Base-by-base conservation (phyloP, 106 monocot species). In the Iris macrosiphon region DNA sequence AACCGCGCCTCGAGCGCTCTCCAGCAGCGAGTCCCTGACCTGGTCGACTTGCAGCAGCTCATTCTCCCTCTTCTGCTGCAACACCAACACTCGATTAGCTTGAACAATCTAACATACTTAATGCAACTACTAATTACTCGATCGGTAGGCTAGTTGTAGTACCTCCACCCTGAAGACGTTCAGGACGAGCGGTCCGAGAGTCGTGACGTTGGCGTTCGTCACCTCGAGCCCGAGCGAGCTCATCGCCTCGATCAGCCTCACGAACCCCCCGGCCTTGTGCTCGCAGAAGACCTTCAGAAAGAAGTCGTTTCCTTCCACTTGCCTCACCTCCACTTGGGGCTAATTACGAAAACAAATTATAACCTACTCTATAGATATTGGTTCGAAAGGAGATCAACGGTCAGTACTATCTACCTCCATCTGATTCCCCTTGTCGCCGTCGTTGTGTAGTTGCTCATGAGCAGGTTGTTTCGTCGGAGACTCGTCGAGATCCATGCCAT, bases 351-450 rank as follows among this genome's bases (percentile, higher is more conserved):
- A 53, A 32, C 19, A 4, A 7, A 27, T 52, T 1, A 7, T 6
- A 31, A 31, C 12, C 12, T 37, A 37, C 5, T 37, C 0, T 7
- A 12, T 37, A 37, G 12, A 37, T 37, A n/a, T n/a, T n/a, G n/a
- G n/a, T n/a, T n/a, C n/a, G n/a, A n/a, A n/a, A n/a, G n/a, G n/a
- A n/a, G n/a, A n/a, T n/a, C n/a, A n/a, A n/a, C n/a, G n/a, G n/a
- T n/a, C n/a, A n/a, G n/a, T n/a, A n/a, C n/a, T n/a, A 37, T 17
- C 29, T 18, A 92, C 91, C 91, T 94, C 94, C 94, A 94, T 94
- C 40, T 84, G 75, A 14, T 62, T 75, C 29, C 63, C 81, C 33
- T 75, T 68, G 17, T 92, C 81, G 19, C 78, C 72, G 19, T 31
- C 13, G 39, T 34, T 28, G 10, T 62, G 65, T 9, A 55, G 31